Evolutionary conservation across 257 asterid species (phyloP), one percentile per base, ranked within the genome.

Genomic region (Scutellaria barbata): DNA sequence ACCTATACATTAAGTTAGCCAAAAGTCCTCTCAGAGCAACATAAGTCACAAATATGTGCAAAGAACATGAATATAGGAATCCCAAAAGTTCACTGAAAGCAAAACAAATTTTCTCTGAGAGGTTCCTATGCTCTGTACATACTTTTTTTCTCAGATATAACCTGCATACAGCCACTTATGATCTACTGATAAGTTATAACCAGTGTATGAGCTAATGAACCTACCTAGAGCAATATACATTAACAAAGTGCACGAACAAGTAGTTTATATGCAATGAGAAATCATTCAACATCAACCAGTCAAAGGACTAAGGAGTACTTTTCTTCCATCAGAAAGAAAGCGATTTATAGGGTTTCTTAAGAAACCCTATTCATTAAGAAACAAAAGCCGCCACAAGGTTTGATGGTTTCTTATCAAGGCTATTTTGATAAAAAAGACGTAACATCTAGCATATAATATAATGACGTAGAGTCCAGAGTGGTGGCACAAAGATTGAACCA

Each of bases 1-100:
- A 54, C 56, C 72, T 62, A 71, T 55, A 50, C 39, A 69, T 20
- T 64, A 66, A 40, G 10, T 51, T 58, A 22, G 30, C 65, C 61
- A 22, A 62, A 45, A 39, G 39, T 68, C 71, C 55, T 61, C 73
- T 43, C 66, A 20, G 51, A 12, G 71, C 71, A 70, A 43, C 68
- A 48, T 48, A 43, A 55, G 54, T 43, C 73, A 55, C 48, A 62
- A 17, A 16, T 45, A 48, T 18, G 48, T 48, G 12, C 1, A 65
- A 16, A 43, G 76, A 73, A 42, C 59, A 53, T 10, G 37, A 17
- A 56, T 14, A 48, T 30, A 63, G 25, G 22, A 65, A 53, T 37
- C 62, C 55, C 41, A 39, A 43, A 18, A 17, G 12, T 57, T 45
- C 8, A 56, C 20, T 46, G 13, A 42, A 80, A 56, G 47, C 70